These are phyloP conservation scores for Geosmithia morbida DNA, from an alignment of 2,329 filamentous ascomycete species.

Conservation along the genomic window DNA sequence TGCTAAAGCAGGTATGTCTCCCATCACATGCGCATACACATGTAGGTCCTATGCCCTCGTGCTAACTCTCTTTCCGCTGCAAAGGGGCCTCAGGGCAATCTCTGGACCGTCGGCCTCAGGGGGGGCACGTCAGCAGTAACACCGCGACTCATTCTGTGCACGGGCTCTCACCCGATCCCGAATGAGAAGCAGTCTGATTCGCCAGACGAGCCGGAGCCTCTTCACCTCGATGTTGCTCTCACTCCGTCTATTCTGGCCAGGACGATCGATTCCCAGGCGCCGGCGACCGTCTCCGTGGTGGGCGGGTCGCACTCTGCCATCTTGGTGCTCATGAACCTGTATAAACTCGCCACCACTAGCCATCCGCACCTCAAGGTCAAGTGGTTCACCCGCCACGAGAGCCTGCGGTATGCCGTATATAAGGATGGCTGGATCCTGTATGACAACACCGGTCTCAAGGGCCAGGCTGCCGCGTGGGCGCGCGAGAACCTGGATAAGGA, in stretches of 20 bases:
- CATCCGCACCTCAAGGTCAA: slow-evolving; percentile 39
- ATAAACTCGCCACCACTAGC: slow-evolving; percentile 31
- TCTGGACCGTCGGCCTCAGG: slow-evolving; percentile 41
- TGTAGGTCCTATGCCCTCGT: neutral
- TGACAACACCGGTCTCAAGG: slow-evolving; percentile 53
- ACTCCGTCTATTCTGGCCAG: slow-evolving; percentile 32
- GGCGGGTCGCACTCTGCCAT: slow-evolving; percentile 51
- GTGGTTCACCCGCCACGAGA: slow-evolving; percentile 45
- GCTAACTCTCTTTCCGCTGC: too few species aligned
- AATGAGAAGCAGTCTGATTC: slow-evolving; percentile 13
- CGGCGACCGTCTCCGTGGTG: slow-evolving; percentile 37
- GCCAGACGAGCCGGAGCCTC: slow-evolving; percentile 8
- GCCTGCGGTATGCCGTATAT: slow-evolving; percentile 45
- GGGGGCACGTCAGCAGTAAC: slow-evolving; percentile 21
- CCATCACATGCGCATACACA: neutral
- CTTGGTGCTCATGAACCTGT: slow-evolving; percentile 45
- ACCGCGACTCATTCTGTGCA: slow-evolving; percentile 38
- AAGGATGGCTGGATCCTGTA: slow-evolving; percentile 49
- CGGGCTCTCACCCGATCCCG: slow-evolving; percentile 34
- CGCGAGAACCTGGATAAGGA: slow-evolving; percentile 41
- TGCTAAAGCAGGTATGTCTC: neutral
- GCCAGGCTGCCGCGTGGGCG: slow-evolving; percentile 44
- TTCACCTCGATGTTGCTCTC: slow-evolving; percentile 39
- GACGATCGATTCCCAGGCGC: slow-evolving; percentile 9
- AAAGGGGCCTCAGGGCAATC: neutral